These are phyloP conservation scores for Chaetomium fimeti DNA, from an alignment of 495 filamentous ascomycete species.

Conservation along the genomic window DNA sequence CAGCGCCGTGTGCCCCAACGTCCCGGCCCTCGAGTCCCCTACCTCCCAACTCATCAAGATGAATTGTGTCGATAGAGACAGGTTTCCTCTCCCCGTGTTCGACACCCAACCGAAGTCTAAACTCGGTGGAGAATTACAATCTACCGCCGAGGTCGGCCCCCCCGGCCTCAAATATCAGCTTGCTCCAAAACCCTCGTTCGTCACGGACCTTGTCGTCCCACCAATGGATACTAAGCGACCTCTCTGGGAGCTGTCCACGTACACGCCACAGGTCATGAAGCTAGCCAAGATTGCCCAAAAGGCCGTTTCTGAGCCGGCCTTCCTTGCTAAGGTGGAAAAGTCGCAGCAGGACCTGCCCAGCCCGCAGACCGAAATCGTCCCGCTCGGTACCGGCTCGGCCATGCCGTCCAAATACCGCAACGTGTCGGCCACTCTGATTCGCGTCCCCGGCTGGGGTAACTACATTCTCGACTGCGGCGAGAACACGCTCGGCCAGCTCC, in stretches of 20 bases:
- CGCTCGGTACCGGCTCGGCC: constrained; percentile 88
- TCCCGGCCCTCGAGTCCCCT: constrained; percentile 62
- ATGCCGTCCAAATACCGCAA: constrained; percentile 91
- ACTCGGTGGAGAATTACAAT: constrained; percentile 14
- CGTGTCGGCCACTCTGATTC: constrained; percentile 81
- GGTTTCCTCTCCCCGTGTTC: constrained; percentile 64
- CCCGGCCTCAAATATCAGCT: constrained; percentile 56
- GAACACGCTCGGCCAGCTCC: constrained; percentile 87
- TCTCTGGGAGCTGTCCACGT: constrained; percentile 40
- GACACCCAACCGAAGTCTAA: constrained; percentile 42
- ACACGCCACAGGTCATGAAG: constrained; percentile 45
- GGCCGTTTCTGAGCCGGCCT: constrained; percentile 42
- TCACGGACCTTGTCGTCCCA: constrained; percentile 48
- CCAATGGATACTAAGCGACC: constrained; percentile 52
- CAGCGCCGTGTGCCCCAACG: constrained; percentile 67
- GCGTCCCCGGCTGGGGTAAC: constrained; percentile 77
- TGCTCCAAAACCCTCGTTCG: constrained; percentile 60
- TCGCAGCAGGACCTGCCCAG: constrained; percentile 59
- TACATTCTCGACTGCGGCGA: constrained; percentile 92
- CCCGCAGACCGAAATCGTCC: constrained; percentile 74
- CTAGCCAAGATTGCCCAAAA: constrained; percentile 51
- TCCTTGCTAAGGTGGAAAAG: constrained; percentile 40
- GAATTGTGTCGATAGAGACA: constrained; percentile 63
- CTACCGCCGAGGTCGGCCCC: constrained; percentile 30
- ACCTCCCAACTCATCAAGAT: constrained; percentile 63